Base-by-base conservation (phyloP, 352 stramenopile species). In the Phytopythium oedochilum region DNA sequence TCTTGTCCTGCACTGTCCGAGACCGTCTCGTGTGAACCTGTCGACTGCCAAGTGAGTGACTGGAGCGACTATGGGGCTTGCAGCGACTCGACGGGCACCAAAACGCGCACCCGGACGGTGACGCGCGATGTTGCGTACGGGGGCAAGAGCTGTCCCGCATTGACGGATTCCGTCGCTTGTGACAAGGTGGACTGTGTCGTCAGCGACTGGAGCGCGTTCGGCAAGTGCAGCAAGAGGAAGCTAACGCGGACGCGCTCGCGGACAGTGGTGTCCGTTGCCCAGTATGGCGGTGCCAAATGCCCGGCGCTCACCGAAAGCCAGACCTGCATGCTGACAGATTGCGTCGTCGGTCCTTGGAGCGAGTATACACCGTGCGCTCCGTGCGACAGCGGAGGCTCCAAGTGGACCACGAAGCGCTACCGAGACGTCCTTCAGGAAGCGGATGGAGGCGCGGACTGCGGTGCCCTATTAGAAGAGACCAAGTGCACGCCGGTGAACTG, bases 11-110 rank as follows among this genome's bases (percentile, higher is more conserved):
- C 65, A 1, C 31, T 88, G 34, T 58, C 49, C 0, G 64, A 89
- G 2, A 54, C 48, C 0, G 46, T 65, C 7, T 38, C 66, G 8
- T 90, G 80, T 38, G 66, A 70, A 25, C 53, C 69, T 12, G 59
- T 85, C 0, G 46, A 76, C 20, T 90, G 78, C 42, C 55, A 71
- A 53, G 66, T 87, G 5, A 73, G 61, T 15, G 52, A 76, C n/a
- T 90, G 75, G 80, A 68, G 59, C 10, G 64, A 69, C 0, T 88
- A 70, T 43, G 61, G 69, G 5, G 36, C 64, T 1, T 90, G 79
- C 48, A 69, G 72, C 1, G 53, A 59, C 10, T 35, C 57, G 18
- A 75, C 71, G 0, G 67, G 73, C 0, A 66, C 72, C 38, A 75
- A 78, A 26, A 75, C 61, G 9, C 68, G 73, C 11, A 64, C 63